These are phyloP conservation scores for Cytospora piceicola DNA, from an alignment of 2,329 filamentous ascomycete species.

Conservation along the genomic window DNA sequence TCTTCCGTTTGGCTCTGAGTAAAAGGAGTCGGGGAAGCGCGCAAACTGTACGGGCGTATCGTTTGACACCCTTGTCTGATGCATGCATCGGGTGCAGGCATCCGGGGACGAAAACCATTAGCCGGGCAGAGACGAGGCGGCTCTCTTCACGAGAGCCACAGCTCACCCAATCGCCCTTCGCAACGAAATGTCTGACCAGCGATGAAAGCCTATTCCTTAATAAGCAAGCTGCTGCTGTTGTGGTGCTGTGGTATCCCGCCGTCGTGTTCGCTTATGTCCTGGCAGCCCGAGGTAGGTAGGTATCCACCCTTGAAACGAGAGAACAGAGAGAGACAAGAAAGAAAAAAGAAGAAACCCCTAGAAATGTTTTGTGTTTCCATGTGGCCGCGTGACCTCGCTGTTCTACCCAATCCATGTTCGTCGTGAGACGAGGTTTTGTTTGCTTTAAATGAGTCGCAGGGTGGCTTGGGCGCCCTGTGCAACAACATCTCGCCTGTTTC, in stretches of 20 bases:
- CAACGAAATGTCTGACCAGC: not conserved
- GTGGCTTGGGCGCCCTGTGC: constrained; percentile 14
- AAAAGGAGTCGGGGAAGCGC: too few relatives aligned
- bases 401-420: constrained; percentile 23
- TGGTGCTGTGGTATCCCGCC: constrained; percentile 37
- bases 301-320: not conserved
- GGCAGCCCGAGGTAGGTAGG: not conserved
- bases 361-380: constrained; percentile 13
- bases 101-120: not conserved
- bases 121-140: not conserved
- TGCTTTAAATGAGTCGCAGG: constrained; percentile 9
- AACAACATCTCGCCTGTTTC: constrained; percentile 13
- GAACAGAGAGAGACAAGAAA: not conserved
- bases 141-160: not conserved
- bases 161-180: not conserved
- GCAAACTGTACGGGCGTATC: not conserved
- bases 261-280: constrained; percentile 14
- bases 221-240: constrained; percentile 28
- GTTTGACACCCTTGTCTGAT: not conserved
- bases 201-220: too few relatives aligned
- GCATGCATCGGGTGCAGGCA: not conserved
- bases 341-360: not conserved
- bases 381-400: constrained; percentile 38
- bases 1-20: not conserved
- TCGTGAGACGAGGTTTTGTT: constrained; percentile 24